Evolutionary conservation across 2,329 filamentous ascomycete genomes (phyloP), one percentile per base, ranked within the genome.

Genomic region (Tolypocladium paradoxum): DNA sequence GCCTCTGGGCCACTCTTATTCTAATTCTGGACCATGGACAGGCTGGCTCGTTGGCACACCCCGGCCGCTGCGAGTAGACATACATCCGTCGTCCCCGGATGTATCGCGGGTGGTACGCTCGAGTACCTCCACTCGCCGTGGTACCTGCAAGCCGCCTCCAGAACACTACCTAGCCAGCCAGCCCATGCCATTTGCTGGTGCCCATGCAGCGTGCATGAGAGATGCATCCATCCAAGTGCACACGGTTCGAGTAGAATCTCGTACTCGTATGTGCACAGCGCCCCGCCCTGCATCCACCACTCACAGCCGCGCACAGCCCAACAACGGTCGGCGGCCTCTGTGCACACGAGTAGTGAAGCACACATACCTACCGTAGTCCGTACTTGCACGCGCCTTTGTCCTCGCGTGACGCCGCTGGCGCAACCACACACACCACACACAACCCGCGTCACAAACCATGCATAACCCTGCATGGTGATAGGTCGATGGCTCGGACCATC

Each of bases 1-100:
- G 65, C 64, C 60, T 65, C 63, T 61, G 53, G 55, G 54, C 58
- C 58, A 49, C 52, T 53, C 48, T 51, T 47, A 56, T 66, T 67
- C 66, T 68, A 68, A 68, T 67, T 68, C 66, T 65, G 64, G 66
- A 63, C 55, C n/a, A n/a, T n/a, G n/a, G n/a, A n/a, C n/a, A n/a
- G n/a, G n/a, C n/a, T n/a, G n/a, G n/a, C n/a, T n/a, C n/a, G n/a
- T n/a, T 14, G 31, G 31, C 31, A 33, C 16, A 8, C 40, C 40
- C 11, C 36, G 37, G 20, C n/a, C 37, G 20, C 37, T 38, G 20
- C 31, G 29, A 35, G 36, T n/a, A 40, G 27, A 18, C 34, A n/a
- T n/a, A 31, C 47, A 29, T 48, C 59, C 59, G 58, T 57, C 57
- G 54, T 55, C 58, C 54, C 62, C 62, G 60, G 63, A 64, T 60